Evolutionary conservation across 2,329 filamentous ascomycete species (phyloP).

Genomic region (Cercospora nicotianae): DNA sequence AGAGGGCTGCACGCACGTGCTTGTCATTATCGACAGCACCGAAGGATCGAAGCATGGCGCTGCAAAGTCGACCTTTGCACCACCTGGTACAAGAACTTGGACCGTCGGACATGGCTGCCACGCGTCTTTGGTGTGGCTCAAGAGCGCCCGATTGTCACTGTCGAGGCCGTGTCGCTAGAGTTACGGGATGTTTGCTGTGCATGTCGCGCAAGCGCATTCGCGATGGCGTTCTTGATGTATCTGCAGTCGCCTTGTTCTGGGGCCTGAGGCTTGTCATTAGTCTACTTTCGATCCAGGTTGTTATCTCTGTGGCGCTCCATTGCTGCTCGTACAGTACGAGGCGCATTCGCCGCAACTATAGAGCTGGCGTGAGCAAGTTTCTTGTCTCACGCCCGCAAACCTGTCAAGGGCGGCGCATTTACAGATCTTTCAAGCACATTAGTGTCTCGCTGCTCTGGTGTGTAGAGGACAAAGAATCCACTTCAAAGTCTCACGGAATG

Average conservation of each 20-base stretch:
- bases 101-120: not conserved
- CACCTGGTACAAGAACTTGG: not conserved
- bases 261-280: not conserved
- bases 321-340: not conserved
- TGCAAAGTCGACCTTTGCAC: not conserved
- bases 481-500: not conserved
- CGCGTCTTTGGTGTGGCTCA: not conserved
- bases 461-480: not conserved
- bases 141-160: not conserved
- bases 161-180: not conserved
- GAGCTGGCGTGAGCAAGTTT: not conserved
- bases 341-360: not conserved
- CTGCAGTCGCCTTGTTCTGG: not conserved
- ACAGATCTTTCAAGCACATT: no score
- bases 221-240: not conserved
- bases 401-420: not conserved
- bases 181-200: not conserved
- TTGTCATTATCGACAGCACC: not conserved
- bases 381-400: not conserved
- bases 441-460: not conserved
- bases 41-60: not conserved
- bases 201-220: not conserved
- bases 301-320: not conserved
- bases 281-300: not conserved
- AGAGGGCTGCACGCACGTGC: not conserved